Conservation (phyloP, 2,329 filamentous ascomycete genomes). For the Trichophyton mentagrophytes region DNA sequence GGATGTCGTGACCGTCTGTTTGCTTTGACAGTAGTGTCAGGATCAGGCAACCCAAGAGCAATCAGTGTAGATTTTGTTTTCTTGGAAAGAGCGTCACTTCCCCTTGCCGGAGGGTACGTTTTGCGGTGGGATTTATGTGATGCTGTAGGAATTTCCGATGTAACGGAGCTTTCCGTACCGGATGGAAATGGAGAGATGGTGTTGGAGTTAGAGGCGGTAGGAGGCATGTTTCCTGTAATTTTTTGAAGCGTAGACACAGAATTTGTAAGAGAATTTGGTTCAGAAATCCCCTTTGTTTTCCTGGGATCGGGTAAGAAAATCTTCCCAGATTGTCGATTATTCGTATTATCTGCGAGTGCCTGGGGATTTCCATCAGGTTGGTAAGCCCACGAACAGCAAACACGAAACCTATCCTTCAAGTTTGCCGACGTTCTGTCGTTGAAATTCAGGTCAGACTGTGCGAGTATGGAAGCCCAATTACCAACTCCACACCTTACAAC, state of each 20-base stretch:
- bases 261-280: neutral
- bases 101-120: constrained; percentile 10
- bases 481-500: constrained; percentile 51
- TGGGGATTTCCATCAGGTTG: constrained; percentile 28
- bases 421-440: constrained; percentile 48
- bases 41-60: constrained; percentile 37
- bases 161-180: neutral
- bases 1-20: constrained; percentile 42
- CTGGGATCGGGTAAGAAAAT: constrained; percentile 16
- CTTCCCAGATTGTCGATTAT: constrained; percentile 9
- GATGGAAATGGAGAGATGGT: neutral
- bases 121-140: neutral
- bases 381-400: constrained; percentile 41
- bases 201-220: neutral
- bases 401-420: constrained; percentile 48
- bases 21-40: constrained; percentile 35
- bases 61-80: constrained; percentile 23
- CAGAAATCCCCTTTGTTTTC: constrained; percentile 10
- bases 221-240: neutral
- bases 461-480: constrained; percentile 51
- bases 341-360: constrained; percentile 8
- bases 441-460: constrained; percentile 45
- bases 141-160: neutral
- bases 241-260: neutral
- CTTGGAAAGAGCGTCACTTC: constrained; percentile 20